Base-by-base conservation (phyloP, 2,329 filamentous ascomycete genomes). In the Microsporum ferrugineum region DNA sequence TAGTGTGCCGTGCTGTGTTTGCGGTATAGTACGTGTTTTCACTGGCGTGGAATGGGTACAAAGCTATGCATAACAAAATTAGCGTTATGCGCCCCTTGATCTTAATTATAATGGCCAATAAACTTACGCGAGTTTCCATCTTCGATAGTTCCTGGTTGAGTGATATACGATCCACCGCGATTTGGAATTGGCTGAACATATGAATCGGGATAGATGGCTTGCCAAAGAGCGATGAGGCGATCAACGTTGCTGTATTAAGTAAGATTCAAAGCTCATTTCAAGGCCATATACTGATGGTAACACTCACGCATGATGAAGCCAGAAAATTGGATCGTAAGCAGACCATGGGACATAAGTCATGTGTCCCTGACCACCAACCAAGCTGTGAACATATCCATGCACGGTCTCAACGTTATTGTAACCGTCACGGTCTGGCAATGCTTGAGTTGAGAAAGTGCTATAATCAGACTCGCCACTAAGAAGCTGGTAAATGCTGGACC, bases 311-410 rank as follows among this genome's bases (percentile, higher is more conserved):
- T 92, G 89, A 68, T 92, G 88, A 6, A 92, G 74, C 74, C 87
- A 88, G 73, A 92, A 91, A 10, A 89, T 76, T 0, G 89, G 89
- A 69, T 95, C 89, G 69, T 89, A 95, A 0, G 87, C 82, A 1
- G 88, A 88, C 66, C 87, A 87, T 17, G 84, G 83, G 36, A 85
- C 83, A 71, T 83, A 87, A 47, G 81, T 83, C 82, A 88, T 87
- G 67, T 89, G 87, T 1, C 87, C 86, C 62, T 74, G 71, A 59
- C 80, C 75, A 36, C 82, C 88, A 2, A 80, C 77, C 57, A 81
- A 77, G 36, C 80, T 80, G 64, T 80, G 79, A 38, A 80, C 73
- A 34, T 68, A 71, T 65, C 78, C 77, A 64, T 81, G 79, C 27
- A 80, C 65, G 29, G 71, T 71, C 63, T 81, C 79, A 2, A 80